Percentiles rank a stretch among this genome's conserved stretches.
Conservation (phyloP, 148 eudicot species). For the Agrostemma githago region DNA sequence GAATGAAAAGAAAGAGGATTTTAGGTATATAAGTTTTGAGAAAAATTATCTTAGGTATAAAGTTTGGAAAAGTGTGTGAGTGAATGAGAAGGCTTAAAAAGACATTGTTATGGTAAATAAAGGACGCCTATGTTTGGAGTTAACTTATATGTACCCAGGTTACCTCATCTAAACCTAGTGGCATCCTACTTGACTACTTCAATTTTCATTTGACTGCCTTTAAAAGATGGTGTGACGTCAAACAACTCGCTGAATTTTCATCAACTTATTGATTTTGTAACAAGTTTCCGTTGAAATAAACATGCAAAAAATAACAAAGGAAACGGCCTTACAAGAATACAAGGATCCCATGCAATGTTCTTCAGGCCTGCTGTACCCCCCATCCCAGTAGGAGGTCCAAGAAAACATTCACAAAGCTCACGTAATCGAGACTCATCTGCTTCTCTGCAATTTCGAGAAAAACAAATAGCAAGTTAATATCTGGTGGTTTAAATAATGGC, state of each 20-base stretch:
- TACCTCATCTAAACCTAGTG: not conserved
- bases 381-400: constrained; percentile 97
- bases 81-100: too few species aligned
- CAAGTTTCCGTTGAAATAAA: not conserved
- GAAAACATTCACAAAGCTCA: constrained; percentile 91
- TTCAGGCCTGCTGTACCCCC: constrained; percentile 43
- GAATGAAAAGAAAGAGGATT: too few species aligned
- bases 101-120: too few species aligned
- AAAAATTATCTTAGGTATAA: too few species aligned
- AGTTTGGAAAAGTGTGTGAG: too few species aligned
- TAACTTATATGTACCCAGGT: not conserved
- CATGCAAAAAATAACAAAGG: constrained; percentile 7
- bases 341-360: constrained; percentile 83
- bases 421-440: constrained; percentile 88
- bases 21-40: too few species aligned
- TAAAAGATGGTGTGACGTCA: not conserved
- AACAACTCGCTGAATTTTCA: not conserved
- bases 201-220: too few species aligned
- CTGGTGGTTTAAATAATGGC: not conserved
- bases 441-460: constrained; percentile 45
- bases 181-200: not conserved
- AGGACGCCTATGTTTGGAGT: not conserved
- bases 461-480: not conserved
- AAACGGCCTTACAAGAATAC: constrained; percentile 59
- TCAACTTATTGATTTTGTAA: not conserved